phyloP scores from a whole-genome alignment of 495 filamentous ascomycete genomes.

The Aspergillus biplanus region DNA sequence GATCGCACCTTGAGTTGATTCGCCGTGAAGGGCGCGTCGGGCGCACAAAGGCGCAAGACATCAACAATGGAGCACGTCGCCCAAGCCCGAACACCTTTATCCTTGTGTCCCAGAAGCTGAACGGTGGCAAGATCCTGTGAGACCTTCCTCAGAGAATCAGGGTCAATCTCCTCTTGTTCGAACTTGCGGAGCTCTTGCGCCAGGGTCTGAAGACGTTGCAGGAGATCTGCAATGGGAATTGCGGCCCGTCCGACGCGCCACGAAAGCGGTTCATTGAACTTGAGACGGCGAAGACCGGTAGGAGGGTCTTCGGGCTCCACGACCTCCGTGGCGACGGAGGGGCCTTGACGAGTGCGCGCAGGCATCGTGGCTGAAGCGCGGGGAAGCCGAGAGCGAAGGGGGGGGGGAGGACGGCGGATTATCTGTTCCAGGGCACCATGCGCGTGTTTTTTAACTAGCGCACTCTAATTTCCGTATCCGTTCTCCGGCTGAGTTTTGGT shows the following conservation, averaged over 20 bases:
- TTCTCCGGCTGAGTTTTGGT: not conserved
- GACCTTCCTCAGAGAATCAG: slow-evolving; percentile 77
- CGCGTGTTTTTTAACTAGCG: slow-evolving; percentile 6
- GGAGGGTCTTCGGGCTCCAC: slow-evolving; percentile 37
- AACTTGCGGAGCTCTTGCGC: slow-evolving; percentile 81
- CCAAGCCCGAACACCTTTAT: slow-evolving; percentile 88
- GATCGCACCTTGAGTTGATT: slow-evolving; percentile 82
- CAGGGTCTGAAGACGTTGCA: slow-evolving; percentile 78
- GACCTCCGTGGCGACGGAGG: slow-evolving; percentile 42
- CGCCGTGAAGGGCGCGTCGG: slow-evolving; percentile 90
- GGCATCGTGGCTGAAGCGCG: slow-evolving; percentile 46
- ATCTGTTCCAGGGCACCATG: slow-evolving; percentile 28
- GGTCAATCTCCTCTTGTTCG: slow-evolving; percentile 85
- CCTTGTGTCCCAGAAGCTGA: slow-evolving; percentile 85
- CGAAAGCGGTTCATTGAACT: slow-evolving; percentile 84
- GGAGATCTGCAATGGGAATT: slow-evolving; percentile 80
- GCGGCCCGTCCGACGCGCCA: slow-evolving; percentile 87
- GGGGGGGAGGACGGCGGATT: not conserved
- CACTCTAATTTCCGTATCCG: too few species aligned
- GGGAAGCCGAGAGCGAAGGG: slow-evolving; percentile 28
- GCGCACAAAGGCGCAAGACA: slow-evolving; percentile 90
- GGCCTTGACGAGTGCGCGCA: slow-evolving; percentile 52
- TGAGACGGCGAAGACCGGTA: slow-evolving; percentile 41
- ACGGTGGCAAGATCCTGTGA: slow-evolving; percentile 86
- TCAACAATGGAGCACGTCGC: slow-evolving; percentile 90